phyloP scores from a whole-genome alignment of 129 eudicot genomes.

The Helianthus annuus region HanXRQr2.0-SUNRISE NC_035445.2:80087457-80087956 shows the following conservation, averaged over 20 bases:
- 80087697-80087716: too few relatives aligned
- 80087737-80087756: neutral
- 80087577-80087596: constrained; percentile 95
- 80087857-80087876: too few relatives aligned
- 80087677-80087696: neutral
- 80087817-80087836: neutral
- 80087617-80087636: constrained; percentile 92
- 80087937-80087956: too few relatives aligned
- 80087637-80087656: constrained; percentile 66
- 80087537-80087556: constrained; percentile 76
- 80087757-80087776: neutral
- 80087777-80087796: constrained; percentile 1
- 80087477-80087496: neutral
- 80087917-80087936: too few relatives aligned
- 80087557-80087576: constrained; percentile 89
- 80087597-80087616: constrained; percentile 77
- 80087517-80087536: constrained; percentile 87
- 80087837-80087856: too few relatives aligned
- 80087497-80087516: constrained; percentile 14
- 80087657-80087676: neutral
- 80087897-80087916: too few relatives aligned
- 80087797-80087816: neutral
- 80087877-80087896: too few relatives aligned
- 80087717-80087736: constrained; percentile 11
- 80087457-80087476: constrained; percentile 35